Base-by-base conservation (phyloP, 768 basidiomycete genomes). In the Rhizopogon vesiculosus region DNA sequence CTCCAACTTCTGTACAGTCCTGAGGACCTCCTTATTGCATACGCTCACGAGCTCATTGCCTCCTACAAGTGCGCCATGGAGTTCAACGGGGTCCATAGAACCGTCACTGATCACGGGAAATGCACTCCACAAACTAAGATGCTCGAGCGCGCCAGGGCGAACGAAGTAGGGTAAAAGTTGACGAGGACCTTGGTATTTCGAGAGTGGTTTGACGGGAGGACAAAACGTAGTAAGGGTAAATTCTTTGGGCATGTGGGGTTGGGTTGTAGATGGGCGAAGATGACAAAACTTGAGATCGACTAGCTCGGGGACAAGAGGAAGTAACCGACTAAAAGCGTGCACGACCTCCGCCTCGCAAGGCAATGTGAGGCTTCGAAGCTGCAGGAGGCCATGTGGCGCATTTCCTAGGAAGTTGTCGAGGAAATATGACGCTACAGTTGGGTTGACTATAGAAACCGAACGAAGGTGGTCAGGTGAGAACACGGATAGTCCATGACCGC, bases 131-230 rank as follows among this genome's bases (percentile, higher is more conserved):
- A 55, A 38, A 5, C 10, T 25, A 5, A 55, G 41, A 18, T 55
- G 48, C 25, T 51, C 35, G 1, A 55, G 41, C 10, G 50, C 50
- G 28, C 41, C 35, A 12, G 50, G 50, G 25, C 35, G 52, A 53
- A 55, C 50, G 35, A 55, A 53, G 18, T 53, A 19, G 7, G 51
- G 25, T 22, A 40, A 40, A 31, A 55, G 50, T 19, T 54, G 54
- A 53, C 40, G 50, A 22, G 54, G 54, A 12, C 54, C 54, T 40
- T 55, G 51, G 31, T 53, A 55, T 40, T 33, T 53, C 7, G 9
- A 40, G 18, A 54, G 45, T n/a, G 54, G 31, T 25, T 18, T 55
- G 12, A 33, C 33, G 7, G 50, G 31, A 31, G 5, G n/a, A 9
- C 33, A 6, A 40, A 39, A 22, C 1, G n/a, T 35, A 10, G 39